Evolutionary conservation across 73 alveolate genomes (phyloP), one percentile per base, ranked within the genome.

Genomic region (Effrenium voratum): DNA sequence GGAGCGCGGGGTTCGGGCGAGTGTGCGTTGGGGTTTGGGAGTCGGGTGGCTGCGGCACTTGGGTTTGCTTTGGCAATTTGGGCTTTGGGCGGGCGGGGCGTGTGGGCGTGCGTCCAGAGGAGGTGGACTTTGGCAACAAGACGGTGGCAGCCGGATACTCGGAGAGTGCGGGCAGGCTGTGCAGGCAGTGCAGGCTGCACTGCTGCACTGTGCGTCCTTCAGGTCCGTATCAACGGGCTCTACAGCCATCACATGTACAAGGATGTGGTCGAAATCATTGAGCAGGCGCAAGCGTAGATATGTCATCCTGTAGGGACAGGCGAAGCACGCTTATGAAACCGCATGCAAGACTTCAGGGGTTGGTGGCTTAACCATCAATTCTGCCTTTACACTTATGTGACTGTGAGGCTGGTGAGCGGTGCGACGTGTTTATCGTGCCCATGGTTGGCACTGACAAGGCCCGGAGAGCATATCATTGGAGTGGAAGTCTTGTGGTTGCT

Each of bases 161-260:
- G n/a, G n/a, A n/a, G n/a, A n/a, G n/a, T n/a, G n/a, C n/a, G n/a
- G n/a, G n/a, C n/a, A n/a, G n/a, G n/a, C n/a, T n/a, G n/a, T n/a
- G n/a, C n/a, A n/a, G n/a, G n/a, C n/a, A n/a, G n/a, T n/a, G n/a
- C n/a, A n/a, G n/a, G n/a, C n/a, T n/a, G n/a, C n/a, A n/a, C n/a
- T n/a, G n/a, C n/a, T n/a, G n/a, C n/a, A n/a, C n/a, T n/a, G n/a
- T n/a, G n/a, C n/a, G n/a, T n/a, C n/a, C n/a, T 38, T 46, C 36
- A 85, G 96, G 96, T 92, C 36, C 87, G 98, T 13, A 92, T 92
- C 91, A 92, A 92, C 47, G 98, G 98, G 22, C 80, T 92, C 88
- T 92, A 92, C 91, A 92, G 98, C 41, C 90, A 92, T 47, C 98
- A 92, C 98, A 72, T 92, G 91, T 92, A 92, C 98, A 76, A 80